Conservation (phyloP, 306 rosid species). For the Abrus pulchellus region DNA sequence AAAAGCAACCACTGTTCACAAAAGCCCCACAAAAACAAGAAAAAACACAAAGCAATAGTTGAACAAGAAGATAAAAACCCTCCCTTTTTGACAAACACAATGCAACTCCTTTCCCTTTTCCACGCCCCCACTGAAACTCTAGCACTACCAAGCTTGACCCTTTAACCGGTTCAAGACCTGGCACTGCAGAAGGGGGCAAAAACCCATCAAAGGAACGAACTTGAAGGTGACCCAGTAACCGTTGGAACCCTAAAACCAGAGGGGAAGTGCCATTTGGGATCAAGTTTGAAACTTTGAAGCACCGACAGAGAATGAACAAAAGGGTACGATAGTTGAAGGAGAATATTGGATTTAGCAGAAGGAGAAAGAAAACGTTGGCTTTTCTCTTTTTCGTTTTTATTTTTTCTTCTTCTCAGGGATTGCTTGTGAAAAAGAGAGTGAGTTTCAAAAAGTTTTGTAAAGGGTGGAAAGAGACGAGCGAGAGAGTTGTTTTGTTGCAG, state of each 20-base stretch:
- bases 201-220: constrained; percentile 46
- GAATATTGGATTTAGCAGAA: constrained; percentile 55
- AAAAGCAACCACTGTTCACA: constrained; percentile 60
- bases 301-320: constrained; percentile 51
- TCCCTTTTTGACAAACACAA: constrained; percentile 60
- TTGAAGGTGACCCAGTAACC: constrained; percentile 34
- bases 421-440: constrained; percentile 69
- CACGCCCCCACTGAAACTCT: constrained; percentile 50
- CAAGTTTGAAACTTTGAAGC: constrained; percentile 42
- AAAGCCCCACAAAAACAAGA: constrained; percentile 48
- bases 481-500: constrained; percentile 41
- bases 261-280: constrained; percentile 20
- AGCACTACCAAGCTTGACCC: constrained; percentile 33
- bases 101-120: constrained; percentile 51
- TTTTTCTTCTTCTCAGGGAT: constrained; percentile 44
- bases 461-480: constrained; percentile 29
- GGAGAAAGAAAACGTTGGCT: constrained; percentile 43
- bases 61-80: constrained; percentile 46
- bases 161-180: constrained; percentile 34
- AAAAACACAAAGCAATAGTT: constrained; percentile 48
- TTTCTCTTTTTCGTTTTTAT: neutral
- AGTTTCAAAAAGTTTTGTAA: neutral
- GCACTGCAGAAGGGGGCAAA: constrained; percentile 30
- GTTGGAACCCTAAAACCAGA: constrained; percentile 53
- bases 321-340: constrained; percentile 33